These are phyloP conservation scores for Willaertia magna DNA, from an alignment of 208 protist genomes.

Conservation along the genomic window DNA sequence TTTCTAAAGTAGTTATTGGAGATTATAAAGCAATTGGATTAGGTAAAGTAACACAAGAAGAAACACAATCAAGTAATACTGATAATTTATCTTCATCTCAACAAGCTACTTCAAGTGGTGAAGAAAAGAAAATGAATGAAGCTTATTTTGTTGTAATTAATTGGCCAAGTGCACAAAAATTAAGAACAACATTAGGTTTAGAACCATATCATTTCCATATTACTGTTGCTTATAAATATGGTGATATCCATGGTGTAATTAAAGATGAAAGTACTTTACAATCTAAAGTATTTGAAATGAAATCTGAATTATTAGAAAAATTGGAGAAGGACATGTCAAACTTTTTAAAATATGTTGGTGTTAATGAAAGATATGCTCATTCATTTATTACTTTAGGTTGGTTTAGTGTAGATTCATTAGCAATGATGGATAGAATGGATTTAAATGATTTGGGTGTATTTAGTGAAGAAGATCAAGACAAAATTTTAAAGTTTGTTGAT, in stretches of 20 bases:
- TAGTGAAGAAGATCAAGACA: not conserved
- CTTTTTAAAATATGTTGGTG: not conserved
- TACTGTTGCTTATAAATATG: not conserved
- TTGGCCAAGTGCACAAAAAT: not conserved
- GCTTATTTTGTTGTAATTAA: not conserved
- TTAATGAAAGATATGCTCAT: not conserved
- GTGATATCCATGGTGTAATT: not conserved
- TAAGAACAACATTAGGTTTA: not conserved
- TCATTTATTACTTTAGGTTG: not conserved
- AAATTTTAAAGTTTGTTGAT: not conserved
- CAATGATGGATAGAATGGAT: not conserved
- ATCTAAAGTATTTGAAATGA: not conserved
- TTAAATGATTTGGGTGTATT: not conserved
- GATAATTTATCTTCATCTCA: not conserved
- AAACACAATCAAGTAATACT: not conserved
- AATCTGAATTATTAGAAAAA: too few relatives aligned
- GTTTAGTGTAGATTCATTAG: not conserved
- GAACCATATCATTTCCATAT: not conserved
- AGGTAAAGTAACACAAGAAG: not conserved
- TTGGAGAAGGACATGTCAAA: not conserved
- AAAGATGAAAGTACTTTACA: not conserved
- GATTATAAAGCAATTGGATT: not conserved
- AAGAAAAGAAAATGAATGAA: not conserved
- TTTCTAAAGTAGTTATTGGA: not conserved
- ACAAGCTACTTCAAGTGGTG: not conserved